phyloP scores from a whole-genome alignment of 805 yeast genomes.

The Isabelozyma rhagii region DNA sequence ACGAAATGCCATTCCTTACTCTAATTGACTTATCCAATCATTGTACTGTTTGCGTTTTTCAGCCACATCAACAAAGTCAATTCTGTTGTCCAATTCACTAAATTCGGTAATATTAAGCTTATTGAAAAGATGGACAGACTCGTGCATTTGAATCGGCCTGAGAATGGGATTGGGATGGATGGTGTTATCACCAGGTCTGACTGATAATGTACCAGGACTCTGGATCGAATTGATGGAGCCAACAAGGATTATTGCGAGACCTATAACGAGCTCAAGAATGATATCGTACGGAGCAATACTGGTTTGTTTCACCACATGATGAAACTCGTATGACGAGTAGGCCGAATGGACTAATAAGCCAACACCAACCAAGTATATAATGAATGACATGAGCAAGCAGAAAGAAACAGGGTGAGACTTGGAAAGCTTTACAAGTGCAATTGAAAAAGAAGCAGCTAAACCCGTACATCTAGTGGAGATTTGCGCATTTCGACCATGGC shows the following conservation, averaged over 20 bases:
- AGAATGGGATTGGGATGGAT: constrained; percentile 32
- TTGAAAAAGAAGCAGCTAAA: not conserved
- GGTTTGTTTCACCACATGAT: constrained; percentile 30
- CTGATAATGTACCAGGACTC: constrained; percentile 15
- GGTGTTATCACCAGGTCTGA: constrained; percentile 8
- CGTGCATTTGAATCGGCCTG: constrained; percentile 43
- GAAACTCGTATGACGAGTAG: constrained; percentile 53
- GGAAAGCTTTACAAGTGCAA: too few species aligned
- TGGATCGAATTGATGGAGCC: constrained; percentile 35
- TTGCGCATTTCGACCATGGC: too few species aligned
- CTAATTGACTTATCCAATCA: constrained; percentile 23
- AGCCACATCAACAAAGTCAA: constrained; percentile 49
- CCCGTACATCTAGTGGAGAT: not conserved
- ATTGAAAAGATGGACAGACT: constrained; percentile 49
- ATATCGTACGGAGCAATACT: constrained; percentile 44
- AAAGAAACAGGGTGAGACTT: not conserved
- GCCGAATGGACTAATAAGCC: constrained; percentile 44
- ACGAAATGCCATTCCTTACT: not conserved
- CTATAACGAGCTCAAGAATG: constrained; percentile 47
- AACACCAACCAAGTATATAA: constrained; percentile 12
- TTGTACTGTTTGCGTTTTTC: constrained; percentile 43
- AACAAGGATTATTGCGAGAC: constrained; percentile 40
- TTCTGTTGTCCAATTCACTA: constrained; percentile 47
- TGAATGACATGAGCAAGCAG: not conserved
- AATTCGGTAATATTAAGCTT: constrained; percentile 45